Evolutionary conservation across 805 yeast genomes (phyloP).

Genomic region (Ascoidea asiatica): DNA sequence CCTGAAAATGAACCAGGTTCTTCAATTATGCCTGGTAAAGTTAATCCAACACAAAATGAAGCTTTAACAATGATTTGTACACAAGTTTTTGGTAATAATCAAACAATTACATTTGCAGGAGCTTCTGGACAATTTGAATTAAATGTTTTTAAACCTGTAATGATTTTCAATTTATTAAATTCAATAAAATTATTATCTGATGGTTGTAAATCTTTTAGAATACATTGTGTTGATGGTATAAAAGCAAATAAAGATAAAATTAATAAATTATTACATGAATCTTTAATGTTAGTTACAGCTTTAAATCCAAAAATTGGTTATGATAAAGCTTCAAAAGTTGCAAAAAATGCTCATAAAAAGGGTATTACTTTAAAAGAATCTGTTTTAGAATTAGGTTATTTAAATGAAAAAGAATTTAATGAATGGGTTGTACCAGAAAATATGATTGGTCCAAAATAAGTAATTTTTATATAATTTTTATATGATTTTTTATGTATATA

Average conservation of each 20-base stretch:
- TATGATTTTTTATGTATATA: no score
- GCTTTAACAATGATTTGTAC: conserved; percentile 97
- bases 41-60: conserved; percentile 98
- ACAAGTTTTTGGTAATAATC: conserved; percentile 94
- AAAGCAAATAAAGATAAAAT: conserved; percentile 81
- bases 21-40: conserved; percentile 99
- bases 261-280: conserved; percentile 78
- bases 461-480: no score
- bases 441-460: conserved; percentile 91
- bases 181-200: conserved; percentile 85
- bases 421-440: conserved; percentile 96
- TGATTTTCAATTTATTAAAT: conserved; percentile 81
- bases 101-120: conserved; percentile 93
- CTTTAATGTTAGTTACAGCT: conserved; percentile 96
- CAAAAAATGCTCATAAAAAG: conserved; percentile 97
- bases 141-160: conserved; percentile 94
- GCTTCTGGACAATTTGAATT: conserved; percentile 98
- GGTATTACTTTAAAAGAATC: conserved; percentile 91
- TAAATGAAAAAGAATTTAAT: conserved; percentile 78
- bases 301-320: conserved; percentile 98
- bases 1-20: conserved; percentile 99
- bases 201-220: conserved; percentile 80
- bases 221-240: conserved; percentile 92
- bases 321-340: conserved; percentile 94
- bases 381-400: conserved; percentile 81